phyloP scores from a whole-genome alignment of 805 yeast genomes.

The Myxozyma neglecta region DNA sequence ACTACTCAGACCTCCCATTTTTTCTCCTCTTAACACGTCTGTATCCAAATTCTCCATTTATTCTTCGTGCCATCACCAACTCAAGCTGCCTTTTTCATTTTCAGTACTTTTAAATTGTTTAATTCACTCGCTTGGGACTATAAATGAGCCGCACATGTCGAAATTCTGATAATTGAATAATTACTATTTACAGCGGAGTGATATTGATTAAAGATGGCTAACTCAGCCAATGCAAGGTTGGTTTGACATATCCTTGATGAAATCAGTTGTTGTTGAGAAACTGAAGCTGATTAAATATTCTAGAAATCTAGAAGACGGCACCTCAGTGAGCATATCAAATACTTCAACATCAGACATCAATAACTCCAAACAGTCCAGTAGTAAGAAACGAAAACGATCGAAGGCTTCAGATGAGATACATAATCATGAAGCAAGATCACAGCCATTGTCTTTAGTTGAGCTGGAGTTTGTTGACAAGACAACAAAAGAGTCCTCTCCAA shows the following conservation, averaged over 20 bases:
- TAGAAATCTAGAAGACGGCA: neutral
- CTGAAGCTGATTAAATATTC: neutral
- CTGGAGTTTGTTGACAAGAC: conserved; percentile 5
- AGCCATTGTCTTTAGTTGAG: neutral
- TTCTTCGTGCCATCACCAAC: neutral
- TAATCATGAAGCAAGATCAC: neutral
- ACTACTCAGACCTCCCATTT: neutral
- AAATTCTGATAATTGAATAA: neutral
- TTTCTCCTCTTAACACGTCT: neutral
- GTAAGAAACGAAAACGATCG: neutral
- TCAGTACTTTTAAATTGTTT: too few species aligned
- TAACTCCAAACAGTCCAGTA: neutral
- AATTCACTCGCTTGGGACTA: too few species aligned
- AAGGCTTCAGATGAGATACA: neutral
- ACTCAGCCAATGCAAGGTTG: neutral
- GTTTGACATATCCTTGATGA: neutral
- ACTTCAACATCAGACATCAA: neutral
- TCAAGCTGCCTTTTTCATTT: too few species aligned
- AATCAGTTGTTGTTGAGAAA: neutral
- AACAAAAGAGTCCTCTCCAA: neutral
- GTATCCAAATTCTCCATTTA: neutral
- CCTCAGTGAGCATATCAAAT: too few species aligned
- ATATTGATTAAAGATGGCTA: neutral
- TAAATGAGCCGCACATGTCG: too few species aligned
- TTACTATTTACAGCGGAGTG: neutral